phyloP scores from a whole-genome alignment of 192 early-diverging fungal genomes.

The Oehlia diaphana region DNA sequence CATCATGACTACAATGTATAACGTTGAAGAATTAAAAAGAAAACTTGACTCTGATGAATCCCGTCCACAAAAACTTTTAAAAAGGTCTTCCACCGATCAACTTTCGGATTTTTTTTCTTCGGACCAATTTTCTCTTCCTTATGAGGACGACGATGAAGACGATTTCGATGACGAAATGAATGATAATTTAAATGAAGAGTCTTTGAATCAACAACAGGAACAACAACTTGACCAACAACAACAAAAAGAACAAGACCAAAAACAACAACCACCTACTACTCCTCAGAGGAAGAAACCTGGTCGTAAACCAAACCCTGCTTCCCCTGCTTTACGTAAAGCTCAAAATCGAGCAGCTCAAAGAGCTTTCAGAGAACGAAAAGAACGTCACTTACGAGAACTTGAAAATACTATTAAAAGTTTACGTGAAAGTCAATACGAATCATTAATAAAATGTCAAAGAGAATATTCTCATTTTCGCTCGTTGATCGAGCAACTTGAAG shows the following conservation, averaged over 20 bases:
- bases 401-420: conserved; percentile 73
- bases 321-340: conserved; percentile 59
- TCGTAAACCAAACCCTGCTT: conserved; percentile 58
- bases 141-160: background rate
- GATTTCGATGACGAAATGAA: background rate
- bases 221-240: background rate
- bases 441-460: conserved; percentile 34
- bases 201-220: background rate
- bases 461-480: conserved; percentile 40
- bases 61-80: background rate
- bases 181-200: background rate
- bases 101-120: background rate
- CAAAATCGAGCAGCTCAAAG: conserved; percentile 89
- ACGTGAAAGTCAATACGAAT: conserved; percentile 55
- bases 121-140: background rate
- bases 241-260: background rate
- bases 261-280: conserved; percentile 7
- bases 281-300: conserved; percentile 58
- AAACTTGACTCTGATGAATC: background rate
- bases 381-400: conserved; percentile 70
- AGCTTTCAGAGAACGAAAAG: conserved; percentile 86
- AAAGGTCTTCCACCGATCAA: background rate
- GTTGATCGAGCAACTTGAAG: conserved; percentile 40
- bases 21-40: background rate
- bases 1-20: background rate